Evolutionary conservation across 2,329 filamentous ascomycete genomes (phyloP).

Genomic region (Cercospora brassicicola): DNA sequence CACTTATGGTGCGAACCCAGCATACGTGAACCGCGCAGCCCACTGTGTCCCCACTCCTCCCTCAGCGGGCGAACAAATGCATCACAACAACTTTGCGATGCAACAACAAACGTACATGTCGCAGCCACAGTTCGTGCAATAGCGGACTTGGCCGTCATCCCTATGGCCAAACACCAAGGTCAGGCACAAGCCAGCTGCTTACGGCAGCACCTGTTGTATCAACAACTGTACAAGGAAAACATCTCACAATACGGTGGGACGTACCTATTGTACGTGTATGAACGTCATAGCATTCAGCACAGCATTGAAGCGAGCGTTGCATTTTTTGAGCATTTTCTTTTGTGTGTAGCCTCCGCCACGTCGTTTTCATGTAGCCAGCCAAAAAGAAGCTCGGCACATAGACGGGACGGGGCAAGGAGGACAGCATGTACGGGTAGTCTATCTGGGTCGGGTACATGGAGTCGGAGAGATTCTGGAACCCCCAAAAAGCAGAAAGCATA

Average conservation of each 20-base stretch:
- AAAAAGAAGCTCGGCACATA: slow-evolving; percentile 11
- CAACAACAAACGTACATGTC: slow-evolving; percentile 28
- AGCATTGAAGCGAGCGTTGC: slow-evolving; percentile 38
- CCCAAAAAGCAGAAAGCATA: slow-evolving; percentile 16
- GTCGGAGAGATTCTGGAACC: neutral
- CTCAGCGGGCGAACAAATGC: slow-evolving; percentile 32
- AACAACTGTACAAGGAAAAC: slow-evolving; percentile 22
- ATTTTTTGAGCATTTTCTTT: slow-evolving; percentile 30
- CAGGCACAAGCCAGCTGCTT: slow-evolving; percentile 1
- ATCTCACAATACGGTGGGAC: slow-evolving; percentile 10
- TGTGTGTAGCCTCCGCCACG: slow-evolving; percentile 28
- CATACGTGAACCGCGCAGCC: slow-evolving; percentile 27
- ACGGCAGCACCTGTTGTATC: slow-evolving; percentile 25
- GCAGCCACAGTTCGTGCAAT: slow-evolving; percentile 37
- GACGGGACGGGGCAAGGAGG: slow-evolving; percentile 11
- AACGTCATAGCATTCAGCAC: slow-evolving; percentile 36
- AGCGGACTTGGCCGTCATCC: slow-evolving; percentile 11
- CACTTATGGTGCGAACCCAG: slow-evolving; percentile 31
- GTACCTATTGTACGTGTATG: slow-evolving; percentile 26
- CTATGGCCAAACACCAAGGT: neutral
- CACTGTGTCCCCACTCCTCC: slow-evolving; percentile 39
- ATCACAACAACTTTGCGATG: slow-evolving; percentile 25
- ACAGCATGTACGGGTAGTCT: slow-evolving; percentile 23
- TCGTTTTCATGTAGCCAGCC: slow-evolving; percentile 5
- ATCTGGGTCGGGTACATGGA: slow-evolving; percentile 9